Evolutionary conservation across 2,329 filamentous ascomycete genomes (phyloP).

Genomic region (Pseudogymnoascus sp.): DNA sequence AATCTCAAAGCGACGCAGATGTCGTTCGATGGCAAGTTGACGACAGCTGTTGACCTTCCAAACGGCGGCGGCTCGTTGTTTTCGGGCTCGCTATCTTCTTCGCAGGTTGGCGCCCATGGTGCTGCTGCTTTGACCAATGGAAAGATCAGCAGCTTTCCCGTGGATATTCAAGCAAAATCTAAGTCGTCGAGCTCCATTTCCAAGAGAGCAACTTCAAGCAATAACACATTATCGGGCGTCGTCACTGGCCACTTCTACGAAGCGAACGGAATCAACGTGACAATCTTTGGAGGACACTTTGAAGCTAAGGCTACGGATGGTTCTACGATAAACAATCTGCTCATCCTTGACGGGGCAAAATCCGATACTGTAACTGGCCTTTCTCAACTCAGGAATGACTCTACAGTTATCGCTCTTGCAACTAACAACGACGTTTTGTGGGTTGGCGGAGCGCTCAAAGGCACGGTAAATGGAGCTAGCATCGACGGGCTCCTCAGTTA

Average conservation of each 20-base stretch:
- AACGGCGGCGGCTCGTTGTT: constrained; percentile 56
- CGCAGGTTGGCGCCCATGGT: constrained; percentile 63
- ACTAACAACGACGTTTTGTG: constrained; percentile 62
- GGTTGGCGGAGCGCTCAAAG: constrained; percentile 73
- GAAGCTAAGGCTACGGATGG: constrained; percentile 60
- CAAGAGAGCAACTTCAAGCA: constrained; percentile 37
- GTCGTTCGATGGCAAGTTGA: constrained; percentile 63
- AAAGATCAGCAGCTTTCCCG: constrained; percentile 47
- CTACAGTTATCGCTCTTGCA: constrained; percentile 66
- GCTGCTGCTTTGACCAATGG: constrained; percentile 54
- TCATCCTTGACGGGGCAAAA: constrained; percentile 63
- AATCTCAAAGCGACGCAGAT: constrained; percentile 61
- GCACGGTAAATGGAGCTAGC: constrained; percentile 52
- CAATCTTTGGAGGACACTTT: constrained; percentile 84
- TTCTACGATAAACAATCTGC: constrained; percentile 67
- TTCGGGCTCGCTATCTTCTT: constrained; percentile 74
- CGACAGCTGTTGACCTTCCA: constrained; percentile 59
- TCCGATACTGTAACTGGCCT: constrained; percentile 61
- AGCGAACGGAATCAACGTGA: constrained; percentile 64
- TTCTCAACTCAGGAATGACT: constrained; percentile 58
- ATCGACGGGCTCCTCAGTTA: constrained; percentile 74
- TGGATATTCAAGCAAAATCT: constrained; percentile 43
- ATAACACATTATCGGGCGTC: constrained; percentile 54
- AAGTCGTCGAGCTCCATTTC: constrained; percentile 32
- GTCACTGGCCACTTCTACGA: constrained; percentile 71